Percentiles rank a stretch among this genome's conserved stretches.
These are phyloP conservation scores for Coniochaeta pulveracea DNA, from an alignment of 2,329 filamentous ascomycete species.

Conservation along the genomic window DNA sequence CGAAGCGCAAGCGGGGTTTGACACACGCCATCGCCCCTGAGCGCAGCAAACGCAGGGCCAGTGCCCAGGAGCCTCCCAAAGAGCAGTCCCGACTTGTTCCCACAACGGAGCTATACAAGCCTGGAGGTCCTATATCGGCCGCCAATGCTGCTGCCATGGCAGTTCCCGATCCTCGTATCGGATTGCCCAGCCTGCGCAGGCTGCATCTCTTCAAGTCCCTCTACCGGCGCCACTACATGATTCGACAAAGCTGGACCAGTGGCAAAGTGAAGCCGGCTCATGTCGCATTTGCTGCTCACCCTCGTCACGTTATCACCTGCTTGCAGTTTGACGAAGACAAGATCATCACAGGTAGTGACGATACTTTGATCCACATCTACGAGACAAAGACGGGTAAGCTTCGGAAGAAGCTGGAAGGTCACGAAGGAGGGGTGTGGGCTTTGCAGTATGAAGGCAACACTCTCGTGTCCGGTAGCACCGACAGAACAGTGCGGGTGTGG, in stretches of 20 bases:
- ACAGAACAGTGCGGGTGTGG: constrained; percentile 98
- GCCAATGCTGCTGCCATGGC: constrained; percentile 75
- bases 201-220: constrained; percentile 94
- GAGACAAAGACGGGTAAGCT: constrained; percentile 89
- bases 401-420: constrained; percentile 74
- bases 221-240: constrained; percentile 85
- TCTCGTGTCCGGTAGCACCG: constrained; percentile 89
- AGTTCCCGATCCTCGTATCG: constrained; percentile 71
- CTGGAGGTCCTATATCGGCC: constrained; percentile 76
- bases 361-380: constrained; percentile 95
- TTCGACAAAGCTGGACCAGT: constrained; percentile 85
- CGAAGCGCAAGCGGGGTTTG: constrained; percentile 45
- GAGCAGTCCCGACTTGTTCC: constrained; percentile 26
- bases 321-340: constrained; percentile 97
- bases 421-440: constrained; percentile 96
- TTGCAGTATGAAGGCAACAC: constrained; percentile 93
- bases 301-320: constrained; percentile 93
- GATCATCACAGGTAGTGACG: constrained; percentile 93
- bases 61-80: constrained; percentile 32
- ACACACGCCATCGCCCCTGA: constrained; percentile 32
- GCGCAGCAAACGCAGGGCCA: constrained; percentile 41
- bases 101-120: constrained; percentile 39
- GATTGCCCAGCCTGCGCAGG: constrained; percentile 65
- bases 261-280: constrained; percentile 77
- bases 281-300: constrained; percentile 92